These are phyloP conservation scores for Beauveria medogensis DNA, from an alignment of 2,329 filamentous ascomycete species.

Conservation along the genomic window DNA sequence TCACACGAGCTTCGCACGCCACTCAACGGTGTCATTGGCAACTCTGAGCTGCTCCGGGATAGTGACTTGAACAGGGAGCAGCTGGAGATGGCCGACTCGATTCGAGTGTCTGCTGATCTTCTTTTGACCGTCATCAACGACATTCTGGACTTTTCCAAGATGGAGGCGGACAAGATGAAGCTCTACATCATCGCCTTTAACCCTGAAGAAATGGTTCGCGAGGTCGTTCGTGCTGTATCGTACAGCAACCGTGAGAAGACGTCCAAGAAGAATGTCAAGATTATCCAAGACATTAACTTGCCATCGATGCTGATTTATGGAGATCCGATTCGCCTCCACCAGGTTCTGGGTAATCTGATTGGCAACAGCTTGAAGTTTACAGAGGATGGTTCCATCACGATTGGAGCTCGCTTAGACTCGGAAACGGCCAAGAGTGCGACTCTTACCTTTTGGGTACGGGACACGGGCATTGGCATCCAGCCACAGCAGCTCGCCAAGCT, in stretches of 20 bases:
- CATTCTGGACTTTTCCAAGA: constrained; percentile 90
- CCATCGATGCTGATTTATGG: constrained; percentile 66
- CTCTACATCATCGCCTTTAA: constrained; percentile 65
- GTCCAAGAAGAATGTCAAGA: constrained; percentile 53
- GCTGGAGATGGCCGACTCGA: constrained; percentile 79
- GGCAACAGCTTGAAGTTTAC: constrained; percentile 95
- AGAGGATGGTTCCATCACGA: constrained; percentile 75
- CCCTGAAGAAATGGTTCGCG: constrained; percentile 57
- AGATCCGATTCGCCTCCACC: constrained; percentile 58
- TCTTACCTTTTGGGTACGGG: constrained; percentile 76
- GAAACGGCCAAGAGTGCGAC: constrained; percentile 64
- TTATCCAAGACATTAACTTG: constrained; percentile 62
- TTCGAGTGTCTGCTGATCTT: constrained; percentile 77
- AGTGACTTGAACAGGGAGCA: constrained; percentile 69
- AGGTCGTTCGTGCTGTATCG: constrained; percentile 57
- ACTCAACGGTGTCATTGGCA: constrained; percentile 81
- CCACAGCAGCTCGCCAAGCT: constrained; percentile 73
- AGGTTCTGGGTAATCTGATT: constrained; percentile 73
- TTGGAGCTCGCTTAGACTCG: constrained; percentile 63
- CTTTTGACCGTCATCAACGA: constrained; percentile 92
- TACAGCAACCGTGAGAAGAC: constrained; percentile 59
- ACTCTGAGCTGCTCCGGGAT: constrained; percentile 74
- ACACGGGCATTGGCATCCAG: constrained; percentile 88
- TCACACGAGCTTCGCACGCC: constrained; percentile 76
- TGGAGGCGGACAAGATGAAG: constrained; percentile 82